These are phyloP conservation scores for Penicillium mononematosum DNA, from an alignment of 495 filamentous ascomycete genomes.

Conservation along the genomic window DNA sequence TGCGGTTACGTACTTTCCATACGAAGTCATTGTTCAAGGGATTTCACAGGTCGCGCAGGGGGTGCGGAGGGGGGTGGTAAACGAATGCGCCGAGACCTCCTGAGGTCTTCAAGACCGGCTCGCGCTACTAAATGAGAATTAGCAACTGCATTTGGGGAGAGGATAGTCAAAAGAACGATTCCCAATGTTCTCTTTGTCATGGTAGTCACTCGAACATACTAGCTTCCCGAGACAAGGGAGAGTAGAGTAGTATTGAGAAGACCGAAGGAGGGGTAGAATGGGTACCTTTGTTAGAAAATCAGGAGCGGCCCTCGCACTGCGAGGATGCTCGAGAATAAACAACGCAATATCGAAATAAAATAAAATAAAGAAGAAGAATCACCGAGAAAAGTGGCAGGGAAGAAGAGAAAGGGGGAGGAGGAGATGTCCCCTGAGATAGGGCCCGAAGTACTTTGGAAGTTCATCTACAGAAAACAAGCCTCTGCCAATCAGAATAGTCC, in stretches of 20 bases:
- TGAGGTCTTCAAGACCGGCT: conserved; percentile 20
- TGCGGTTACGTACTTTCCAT: conserved; percentile 42
- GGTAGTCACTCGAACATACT: neutral
- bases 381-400: conserved; percentile 4
- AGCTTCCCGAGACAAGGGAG: neutral
- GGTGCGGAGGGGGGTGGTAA: conserved; percentile 12
- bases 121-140: conserved; percentile 1
- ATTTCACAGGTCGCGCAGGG: conserved; percentile 13
- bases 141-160: neutral
- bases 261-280: conserved; percentile 8
- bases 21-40: conserved; percentile 30
- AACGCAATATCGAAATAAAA: conserved; percentile 6
- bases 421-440: conserved; percentile 9
- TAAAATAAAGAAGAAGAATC: conserved; percentile 4
- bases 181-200: neutral
- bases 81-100: conserved; percentile 30
- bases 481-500: conserved; percentile 21
- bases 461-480: conserved; percentile 33
- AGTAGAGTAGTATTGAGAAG: neutral
- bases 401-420: conserved; percentile 13
- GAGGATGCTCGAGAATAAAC: conserved; percentile 24
- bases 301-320: conserved; percentile 31
- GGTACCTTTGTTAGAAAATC: conserved; percentile 6
- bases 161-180: neutral
- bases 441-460: conserved; percentile 10